Evolutionary conservation across 306 rosid species (phyloP), one percentile per base, ranked within the genome.

Genomic region (Quercus rubra): DNA sequence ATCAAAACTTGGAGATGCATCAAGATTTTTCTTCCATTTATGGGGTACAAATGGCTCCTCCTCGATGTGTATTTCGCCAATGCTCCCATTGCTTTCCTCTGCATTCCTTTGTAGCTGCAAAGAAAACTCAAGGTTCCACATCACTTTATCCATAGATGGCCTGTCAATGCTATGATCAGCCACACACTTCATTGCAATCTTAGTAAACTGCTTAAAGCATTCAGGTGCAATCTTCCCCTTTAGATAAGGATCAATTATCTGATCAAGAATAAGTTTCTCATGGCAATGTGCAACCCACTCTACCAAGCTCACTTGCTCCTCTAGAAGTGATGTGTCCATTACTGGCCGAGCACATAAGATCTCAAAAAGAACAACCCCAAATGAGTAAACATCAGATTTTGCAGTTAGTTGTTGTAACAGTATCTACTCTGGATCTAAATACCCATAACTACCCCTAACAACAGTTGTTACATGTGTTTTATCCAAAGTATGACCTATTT

Each of bases 251-350:
- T 43, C 51, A 43, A 2, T 43, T 2, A 43, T 43, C 13, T 43
- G 82, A 35, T 87, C 88, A 33, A 87, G 84, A 54, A 77, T 80
- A 74, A 85, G 83, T 61, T 80, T 87, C 83, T 77, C 77, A 82
- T 82, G 88, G 87, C 88, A 85, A 70, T 87, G 91, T 12, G 83
- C 88, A 74, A 88, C 91, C 91, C 91, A 87, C 74, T 87, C 91
- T 0, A 88, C 91, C 43, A 87, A 85, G 82, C 91, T 87, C 75
- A 87, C 91, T 80, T 87, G 85, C 81, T 87, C 91, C 81, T 80
- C 85, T 3, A 85, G 64, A 10, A 87, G 88, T 0, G 88, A 74
- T 17, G 91, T 88, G 83, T 87, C 85, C 69, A 87, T 52, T 14
- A 88, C 91, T 27, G 87, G 88, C 51, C 91, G 88, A 66, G 91